Percentiles rank a stretch among this genome's conserved stretches.
These are phyloP conservation scores for Hordeum pubiflorum DNA, from an alignment of 202 grass and related monocot species.

Conservation along the genomic window DNA sequence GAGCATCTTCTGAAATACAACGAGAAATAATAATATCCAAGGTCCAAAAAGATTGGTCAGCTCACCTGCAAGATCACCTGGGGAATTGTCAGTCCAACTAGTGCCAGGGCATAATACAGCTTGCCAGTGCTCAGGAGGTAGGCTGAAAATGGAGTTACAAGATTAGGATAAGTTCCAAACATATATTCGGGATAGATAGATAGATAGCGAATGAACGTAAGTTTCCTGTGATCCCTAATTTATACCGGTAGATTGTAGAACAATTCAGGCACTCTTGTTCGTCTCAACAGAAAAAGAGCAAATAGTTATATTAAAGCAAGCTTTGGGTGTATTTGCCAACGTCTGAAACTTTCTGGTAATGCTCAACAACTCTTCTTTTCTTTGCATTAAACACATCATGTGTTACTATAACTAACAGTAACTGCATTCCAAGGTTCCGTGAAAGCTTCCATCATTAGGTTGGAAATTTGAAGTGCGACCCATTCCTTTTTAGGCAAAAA, in stretches of 20 bases:
- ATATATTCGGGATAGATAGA: slow-evolving; percentile 4
- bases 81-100: slow-evolving; percentile 66
- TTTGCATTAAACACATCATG: not conserved
- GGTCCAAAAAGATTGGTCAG: not conserved
- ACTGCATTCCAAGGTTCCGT: not conserved
- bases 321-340: not conserved
- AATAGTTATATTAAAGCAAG: not conserved
- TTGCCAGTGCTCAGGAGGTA: slow-evolving; percentile 76
- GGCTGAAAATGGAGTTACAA: slow-evolving; percentile 39
- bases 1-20: not conserved
- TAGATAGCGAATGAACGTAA: not conserved
- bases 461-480: not conserved
- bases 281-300: not conserved
- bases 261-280: not conserved
- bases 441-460: not conserved
- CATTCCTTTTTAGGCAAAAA: not conserved
- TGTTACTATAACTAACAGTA: not conserved
- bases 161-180: not conserved
- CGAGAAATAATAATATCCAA: not conserved
- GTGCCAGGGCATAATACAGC: slow-evolving; percentile 58
- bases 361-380: not conserved
- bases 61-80: slow-evolving; percentile 82
- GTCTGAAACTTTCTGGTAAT: not conserved
- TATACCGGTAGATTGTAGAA: not conserved
- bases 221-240: not conserved